These are phyloP conservation scores for Cytospora piceicola DNA, from an alignment of 2,329 filamentous ascomycete species.

Conservation along the genomic window DNA sequence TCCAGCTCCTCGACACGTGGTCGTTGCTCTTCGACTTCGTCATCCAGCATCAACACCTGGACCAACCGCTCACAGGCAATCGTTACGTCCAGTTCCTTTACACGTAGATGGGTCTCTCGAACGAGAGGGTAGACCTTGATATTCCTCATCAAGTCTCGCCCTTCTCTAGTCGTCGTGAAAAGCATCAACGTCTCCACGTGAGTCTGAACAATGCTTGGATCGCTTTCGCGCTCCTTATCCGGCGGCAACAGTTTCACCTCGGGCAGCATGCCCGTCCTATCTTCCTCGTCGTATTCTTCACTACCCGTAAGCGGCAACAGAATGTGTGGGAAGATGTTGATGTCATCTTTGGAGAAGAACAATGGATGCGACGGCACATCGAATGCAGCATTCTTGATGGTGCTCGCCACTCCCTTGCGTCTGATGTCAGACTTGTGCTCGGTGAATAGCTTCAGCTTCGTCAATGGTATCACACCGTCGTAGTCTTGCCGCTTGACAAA, in stretches of 20 bases:
- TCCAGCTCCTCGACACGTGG: slow-evolving; percentile 51
- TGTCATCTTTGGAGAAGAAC: slow-evolving; percentile 71
- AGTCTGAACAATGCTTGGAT: slow-evolving; percentile 76
- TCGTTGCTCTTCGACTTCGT: slow-evolving; percentile 46
- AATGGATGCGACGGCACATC: slow-evolving; percentile 72
- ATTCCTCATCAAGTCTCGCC: slow-evolving; percentile 72
- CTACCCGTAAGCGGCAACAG: slow-evolving; percentile 84
- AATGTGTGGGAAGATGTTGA: slow-evolving; percentile 86
- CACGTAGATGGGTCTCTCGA: slow-evolving; percentile 79
- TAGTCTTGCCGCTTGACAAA: slow-evolving; percentile 75
- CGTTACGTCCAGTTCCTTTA: slow-evolving; percentile 77
- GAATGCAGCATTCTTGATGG: slow-evolving; percentile 93
- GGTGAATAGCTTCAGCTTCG: slow-evolving; percentile 92
- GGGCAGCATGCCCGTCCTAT: slow-evolving; percentile 82
- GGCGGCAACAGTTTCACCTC: slow-evolving; percentile 88
- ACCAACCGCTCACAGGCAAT: slow-evolving; percentile 90
- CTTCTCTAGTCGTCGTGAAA: slow-evolving; percentile 76
- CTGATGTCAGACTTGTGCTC: slow-evolving; percentile 84
- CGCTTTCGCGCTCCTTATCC: slow-evolving; percentile 83
- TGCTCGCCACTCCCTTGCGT: slow-evolving; percentile 91
- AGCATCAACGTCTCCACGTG: slow-evolving; percentile 89
- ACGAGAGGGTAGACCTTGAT: slow-evolving; percentile 89
- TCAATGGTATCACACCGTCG: slow-evolving; percentile 83
- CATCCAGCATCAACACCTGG: slow-evolving; percentile 83
- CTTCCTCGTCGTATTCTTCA: slow-evolving; percentile 87